A percentile compares a stretch with the other conserved stretches of the same genome.
phyloP scores from a whole-genome alignment of 2,329 filamentous ascomycete species.

The Arachnopeziza araneosa region DNA sequence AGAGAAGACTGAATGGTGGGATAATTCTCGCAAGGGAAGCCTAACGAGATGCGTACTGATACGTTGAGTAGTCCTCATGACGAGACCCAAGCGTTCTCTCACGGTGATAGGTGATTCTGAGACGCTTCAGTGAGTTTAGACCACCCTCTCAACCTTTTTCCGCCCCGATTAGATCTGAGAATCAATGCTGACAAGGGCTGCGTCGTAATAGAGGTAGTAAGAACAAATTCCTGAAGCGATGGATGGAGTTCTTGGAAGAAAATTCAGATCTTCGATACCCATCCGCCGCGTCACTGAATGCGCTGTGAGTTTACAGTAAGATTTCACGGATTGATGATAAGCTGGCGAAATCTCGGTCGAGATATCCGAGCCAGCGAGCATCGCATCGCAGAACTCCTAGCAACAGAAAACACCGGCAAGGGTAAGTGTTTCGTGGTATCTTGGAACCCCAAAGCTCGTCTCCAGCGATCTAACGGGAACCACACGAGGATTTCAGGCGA shows the following conservation, averaged over 20 bases:
- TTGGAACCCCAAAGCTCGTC: background rate
- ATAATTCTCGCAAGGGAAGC: background rate
- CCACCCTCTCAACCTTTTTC: background rate
- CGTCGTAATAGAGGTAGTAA: conserved; percentile 50
- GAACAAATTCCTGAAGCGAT: conserved; percentile 76
- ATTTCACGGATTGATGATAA: background rate
- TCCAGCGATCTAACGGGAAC: background rate
- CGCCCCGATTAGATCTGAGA: conserved; percentile 9
- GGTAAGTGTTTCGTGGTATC: background rate
- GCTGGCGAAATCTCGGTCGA: background rate
- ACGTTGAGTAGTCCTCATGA: conserved; percentile 76
- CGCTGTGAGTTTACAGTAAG: conserved; percentile 5
- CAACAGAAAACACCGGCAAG: background rate
- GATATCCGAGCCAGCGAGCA: background rate
- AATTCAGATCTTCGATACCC: conserved; percentile 87
- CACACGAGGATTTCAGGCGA: conserved; percentile 24
- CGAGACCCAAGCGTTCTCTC: conserved; percentile 82
- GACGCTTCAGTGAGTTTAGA: conserved; percentile 68
- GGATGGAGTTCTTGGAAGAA: conserved; percentile 90
- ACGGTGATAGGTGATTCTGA: conserved; percentile 92
- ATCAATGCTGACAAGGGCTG: conserved; percentile 21
- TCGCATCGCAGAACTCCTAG: background rate
- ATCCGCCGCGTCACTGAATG: conserved; percentile 42
- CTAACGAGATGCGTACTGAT: conserved; percentile 8
- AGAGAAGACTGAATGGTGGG: conserved; percentile 82